phyloP scores from a whole-genome alignment of 352 stramenopile genomes.

The Phytophthora cactorum region DNA sequence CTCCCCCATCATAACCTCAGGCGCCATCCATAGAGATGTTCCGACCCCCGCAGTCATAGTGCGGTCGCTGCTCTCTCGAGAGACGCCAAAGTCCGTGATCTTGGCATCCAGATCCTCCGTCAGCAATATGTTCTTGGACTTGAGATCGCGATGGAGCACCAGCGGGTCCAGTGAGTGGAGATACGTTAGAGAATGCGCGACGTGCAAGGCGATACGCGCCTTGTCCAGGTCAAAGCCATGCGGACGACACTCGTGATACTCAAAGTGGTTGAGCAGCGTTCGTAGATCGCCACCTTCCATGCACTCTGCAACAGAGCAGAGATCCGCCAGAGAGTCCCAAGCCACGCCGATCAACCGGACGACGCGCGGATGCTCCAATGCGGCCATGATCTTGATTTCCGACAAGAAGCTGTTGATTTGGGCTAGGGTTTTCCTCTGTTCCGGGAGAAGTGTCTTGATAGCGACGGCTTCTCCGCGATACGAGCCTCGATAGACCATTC shows the following conservation, averaged over 20 bases:
- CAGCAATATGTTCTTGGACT: slow-evolving; percentile 66
- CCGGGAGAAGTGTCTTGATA: slow-evolving; percentile 54
- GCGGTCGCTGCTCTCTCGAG: slow-evolving; percentile 35
- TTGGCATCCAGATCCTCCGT: slow-evolving; percentile 37
- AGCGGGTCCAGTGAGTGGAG: slow-evolving; percentile 48
- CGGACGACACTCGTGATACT: slow-evolving; percentile 32
- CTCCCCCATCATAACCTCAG: slow-evolving; percentile 54
- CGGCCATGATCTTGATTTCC: slow-evolving; percentile 56
- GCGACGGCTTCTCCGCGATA: slow-evolving; percentile 50
- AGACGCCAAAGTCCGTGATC: slow-evolving; percentile 58
- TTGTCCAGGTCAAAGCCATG: slow-evolving; percentile 52
- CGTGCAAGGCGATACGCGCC: slow-evolving; percentile 32
- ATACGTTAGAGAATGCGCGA: slow-evolving; percentile 48
- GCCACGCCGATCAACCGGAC: slow-evolving; percentile 54
- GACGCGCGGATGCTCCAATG: slow-evolving; percentile 46
- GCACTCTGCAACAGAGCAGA: slow-evolving; percentile 49
- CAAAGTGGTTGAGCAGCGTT: slow-evolving; percentile 35
- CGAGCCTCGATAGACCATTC: slow-evolving; percentile 49
- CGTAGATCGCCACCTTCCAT: slow-evolving; percentile 55
- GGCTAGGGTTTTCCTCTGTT: slow-evolving; percentile 33
- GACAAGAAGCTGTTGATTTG: slow-evolving; percentile 51
- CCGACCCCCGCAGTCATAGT: slow-evolving; percentile 47
- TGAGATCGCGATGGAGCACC: slow-evolving; percentile 59
- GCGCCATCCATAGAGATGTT: slow-evolving; percentile 53
- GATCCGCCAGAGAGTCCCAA: slow-evolving; percentile 55